Evolutionary conservation across 2,329 filamentous ascomycete species (phyloP), one percentile per base, ranked within the genome.

Genomic region (Aureobasidium sp.): DNA sequence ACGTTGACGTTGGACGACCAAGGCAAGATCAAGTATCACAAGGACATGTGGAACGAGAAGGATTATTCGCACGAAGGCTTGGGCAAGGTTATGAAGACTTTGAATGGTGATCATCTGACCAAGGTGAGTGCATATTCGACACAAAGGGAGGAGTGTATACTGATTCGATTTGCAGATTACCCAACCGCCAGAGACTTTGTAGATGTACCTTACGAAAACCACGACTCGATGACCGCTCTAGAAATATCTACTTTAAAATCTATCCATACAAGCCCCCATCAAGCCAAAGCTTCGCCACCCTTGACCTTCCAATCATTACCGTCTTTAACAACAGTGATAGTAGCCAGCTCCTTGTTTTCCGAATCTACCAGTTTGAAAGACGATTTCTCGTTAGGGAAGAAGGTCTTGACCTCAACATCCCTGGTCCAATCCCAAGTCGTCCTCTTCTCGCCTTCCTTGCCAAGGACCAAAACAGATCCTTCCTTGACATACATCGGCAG

Each of bases 31-130:
- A 72, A 74, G 42, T 80, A 79, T 68, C 77, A 80, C 66, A 80
- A 80, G 67, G 78, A 80, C 64, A 76, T 77, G 76, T 80, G 77
- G 78, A 79, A 79, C 61, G 71, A 77, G 64, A 79, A 80, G 65
- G 77, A 80, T 62, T 79, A 79, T 66, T 75, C 70, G 36, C 77
- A 80, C 68, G 73, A 76, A 53, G 77, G 78, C 6, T 61, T 79
- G 17, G 78, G 77, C 2, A 80, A 77, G 67, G 62, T 78, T 17
- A 73, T 80, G 67, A 81, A 82, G 71, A 78, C 74, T 61, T 61
- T 81, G 63, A 81, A 82, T 69, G 79, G 79, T 9, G 75, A 79
- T 63, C 68, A 79, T 67, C 70, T 79, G 67, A 78, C 76, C 0
- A 75, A 65, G 61, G 61, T 57, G 32, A 26, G 44, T 48, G 5